Evolutionary conservation across 352 stramenopile genomes (phyloP).

Genomic region (Pythium angustatum): DNA sequence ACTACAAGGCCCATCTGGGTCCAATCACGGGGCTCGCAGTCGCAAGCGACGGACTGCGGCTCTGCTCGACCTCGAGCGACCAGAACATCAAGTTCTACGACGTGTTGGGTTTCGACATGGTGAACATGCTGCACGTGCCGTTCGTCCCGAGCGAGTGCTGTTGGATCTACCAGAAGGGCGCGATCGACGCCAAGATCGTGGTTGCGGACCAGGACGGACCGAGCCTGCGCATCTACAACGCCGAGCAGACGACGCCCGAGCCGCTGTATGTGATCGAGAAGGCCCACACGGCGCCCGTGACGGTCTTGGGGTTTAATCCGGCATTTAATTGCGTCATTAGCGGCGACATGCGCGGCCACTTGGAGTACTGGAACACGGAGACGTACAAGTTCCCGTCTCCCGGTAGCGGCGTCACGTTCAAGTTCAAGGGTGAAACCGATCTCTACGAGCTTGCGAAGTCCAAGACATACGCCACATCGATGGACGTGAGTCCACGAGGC

Average conservation of each 20-base stretch:
- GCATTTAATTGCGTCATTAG: slow-evolving; percentile 90
- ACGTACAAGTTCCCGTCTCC: slow-evolving; percentile 55
- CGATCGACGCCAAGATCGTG: slow-evolving; percentile 68
- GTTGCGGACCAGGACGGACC: slow-evolving; percentile 67
- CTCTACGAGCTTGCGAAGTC: slow-evolving; percentile 95
- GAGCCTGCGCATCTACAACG: slow-evolving; percentile 86
- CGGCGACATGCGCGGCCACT: slow-evolving; percentile 88
- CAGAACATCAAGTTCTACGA: slow-evolving; percentile 99
- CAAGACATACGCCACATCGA: slow-evolving; percentile 82
- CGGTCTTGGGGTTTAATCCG: slow-evolving; percentile 85
- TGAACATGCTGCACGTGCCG: slow-evolving; percentile 92
- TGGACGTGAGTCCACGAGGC: slow-evolving; percentile 72
- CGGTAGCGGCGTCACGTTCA: slow-evolving; percentile 60
- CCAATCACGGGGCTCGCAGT: slow-evolving; percentile 86
- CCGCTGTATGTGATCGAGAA: slow-evolving; percentile 70
- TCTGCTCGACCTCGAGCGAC: slow-evolving; percentile 89
- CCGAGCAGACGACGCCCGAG: slow-evolving; percentile 54
- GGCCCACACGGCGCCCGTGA: slow-evolving; percentile 92
- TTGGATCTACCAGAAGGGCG: slow-evolving; percentile 68
- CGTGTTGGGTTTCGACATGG: slow-evolving; percentile 97
- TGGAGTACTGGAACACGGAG: slow-evolving; percentile 94
- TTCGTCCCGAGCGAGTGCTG: slow-evolving; percentile 72
- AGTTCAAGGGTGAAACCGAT: slow-evolving; percentile 96
- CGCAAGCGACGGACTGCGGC: slow-evolving; percentile 77
- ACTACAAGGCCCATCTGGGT: slow-evolving; percentile 96